Conservation (phyloP, 2,329 filamentous ascomycete species). For the Immersiporthe knoxdaviesiana region DNA sequence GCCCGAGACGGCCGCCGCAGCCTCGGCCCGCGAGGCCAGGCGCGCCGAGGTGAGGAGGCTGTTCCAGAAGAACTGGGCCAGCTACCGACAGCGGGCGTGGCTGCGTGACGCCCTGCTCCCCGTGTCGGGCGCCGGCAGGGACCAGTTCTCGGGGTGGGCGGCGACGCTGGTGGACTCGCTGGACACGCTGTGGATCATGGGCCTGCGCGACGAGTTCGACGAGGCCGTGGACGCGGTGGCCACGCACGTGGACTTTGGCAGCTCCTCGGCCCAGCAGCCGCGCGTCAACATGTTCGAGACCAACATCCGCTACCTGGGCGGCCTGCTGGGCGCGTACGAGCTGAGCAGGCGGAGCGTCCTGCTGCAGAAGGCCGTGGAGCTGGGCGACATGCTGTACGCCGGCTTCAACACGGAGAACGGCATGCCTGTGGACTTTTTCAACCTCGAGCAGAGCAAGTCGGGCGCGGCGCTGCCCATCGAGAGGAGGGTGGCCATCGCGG, state of each 20-base stretch:
- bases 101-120: constrained; percentile 52
- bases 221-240: constrained; percentile 47
- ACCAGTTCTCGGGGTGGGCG: constrained; percentile 54
- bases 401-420: constrained; percentile 51
- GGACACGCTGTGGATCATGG: constrained; percentile 56
- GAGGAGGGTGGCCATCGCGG: constrained; percentile 46
- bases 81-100: constrained; percentile 53
- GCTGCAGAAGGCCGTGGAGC: constrained; percentile 48
- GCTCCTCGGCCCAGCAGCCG: constrained; percentile 36
- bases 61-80: constrained; percentile 46
- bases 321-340: constrained; percentile 38
- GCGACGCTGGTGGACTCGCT: constrained; percentile 57
- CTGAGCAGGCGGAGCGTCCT: constrained; percentile 44
- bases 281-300: constrained; percentile 50
- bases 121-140: constrained; percentile 45
- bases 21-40: constrained; percentile 36
- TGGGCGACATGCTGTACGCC: constrained; percentile 50
- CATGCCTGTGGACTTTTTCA: constrained; percentile 52
- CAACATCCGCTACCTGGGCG: constrained; percentile 50
- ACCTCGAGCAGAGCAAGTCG: constrained; percentile 45
- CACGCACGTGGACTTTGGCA: constrained; percentile 45
- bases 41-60: constrained; percentile 40
- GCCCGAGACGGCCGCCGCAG: constrained; percentile 33
- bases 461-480: constrained; percentile 42
- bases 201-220: constrained; percentile 52